These are phyloP conservation scores for Seiridium unicorne DNA, from an alignment of 2,329 filamentous ascomycete genomes.

Conservation along the genomic window DNA sequence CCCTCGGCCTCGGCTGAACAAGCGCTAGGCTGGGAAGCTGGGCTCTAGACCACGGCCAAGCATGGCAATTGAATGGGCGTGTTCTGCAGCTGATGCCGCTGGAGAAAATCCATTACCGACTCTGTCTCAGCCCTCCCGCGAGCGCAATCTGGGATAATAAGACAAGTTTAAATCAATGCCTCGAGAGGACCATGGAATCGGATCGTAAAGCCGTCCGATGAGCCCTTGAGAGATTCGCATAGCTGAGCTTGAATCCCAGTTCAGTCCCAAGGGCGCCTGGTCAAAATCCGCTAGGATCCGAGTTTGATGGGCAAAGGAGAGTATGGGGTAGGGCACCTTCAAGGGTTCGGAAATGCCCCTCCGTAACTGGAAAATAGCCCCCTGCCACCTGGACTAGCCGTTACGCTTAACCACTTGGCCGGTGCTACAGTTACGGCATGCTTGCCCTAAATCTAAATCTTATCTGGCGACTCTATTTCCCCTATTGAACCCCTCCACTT, in stretches of 20 bases:
- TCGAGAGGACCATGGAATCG: too few relatives aligned
- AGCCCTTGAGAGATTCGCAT: too few relatives aligned
- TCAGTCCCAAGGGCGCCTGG: neutral
- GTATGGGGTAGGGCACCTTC: neutral
- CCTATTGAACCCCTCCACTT: too few relatives aligned
- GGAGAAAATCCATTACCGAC: neutral
- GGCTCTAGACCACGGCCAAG: too few relatives aligned
- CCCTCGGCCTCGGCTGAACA: neutral
- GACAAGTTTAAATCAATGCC: too few relatives aligned
- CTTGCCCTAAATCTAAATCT: neutral
- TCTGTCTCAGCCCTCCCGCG: neutral
- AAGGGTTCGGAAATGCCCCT: neutral
- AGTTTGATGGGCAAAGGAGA: neutral
- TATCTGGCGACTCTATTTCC: neutral
- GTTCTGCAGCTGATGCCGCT: neutral
- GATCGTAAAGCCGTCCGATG: too few relatives aligned
- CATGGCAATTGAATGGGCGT: too few relatives aligned
- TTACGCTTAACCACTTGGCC: constrained; percentile 1
- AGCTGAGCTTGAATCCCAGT: too few relatives aligned
- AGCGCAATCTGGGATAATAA: too few relatives aligned
- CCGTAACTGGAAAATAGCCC: neutral
- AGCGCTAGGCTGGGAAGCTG: neutral
- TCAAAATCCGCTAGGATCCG: neutral
- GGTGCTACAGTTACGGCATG: neutral
- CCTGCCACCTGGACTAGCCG: neutral